Conservation (phyloP, 2,329 filamentous ascomycete species). For the Diaporthe humulicola region DNA sequence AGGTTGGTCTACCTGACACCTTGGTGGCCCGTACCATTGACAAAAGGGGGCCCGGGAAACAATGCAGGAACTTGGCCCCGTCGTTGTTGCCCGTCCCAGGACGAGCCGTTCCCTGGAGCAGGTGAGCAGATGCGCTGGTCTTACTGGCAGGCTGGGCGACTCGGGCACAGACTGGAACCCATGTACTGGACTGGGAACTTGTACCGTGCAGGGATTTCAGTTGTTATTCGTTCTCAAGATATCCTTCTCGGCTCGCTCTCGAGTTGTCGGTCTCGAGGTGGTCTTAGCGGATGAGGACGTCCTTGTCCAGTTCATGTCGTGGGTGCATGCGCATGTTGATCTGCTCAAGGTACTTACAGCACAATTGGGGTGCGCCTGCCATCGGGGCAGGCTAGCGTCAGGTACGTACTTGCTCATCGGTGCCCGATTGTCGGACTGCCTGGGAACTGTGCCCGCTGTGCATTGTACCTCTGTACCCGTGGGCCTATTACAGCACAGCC, state of each 20-base stretch:
- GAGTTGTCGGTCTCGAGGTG: not conserved
- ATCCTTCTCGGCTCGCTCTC: not conserved
- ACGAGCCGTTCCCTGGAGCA: not conserved
- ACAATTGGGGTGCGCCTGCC: not conserved
- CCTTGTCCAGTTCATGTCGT: no score
- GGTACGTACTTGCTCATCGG: constrained; percentile 12
- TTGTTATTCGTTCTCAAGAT: not conserved
- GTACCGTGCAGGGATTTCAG: not conserved
- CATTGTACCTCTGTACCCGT: constrained; percentile 8
- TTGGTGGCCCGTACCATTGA: constrained; percentile 12
- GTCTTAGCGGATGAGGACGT: not conserved
- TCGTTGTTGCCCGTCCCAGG: not conserved
- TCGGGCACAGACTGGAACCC: constrained; percentile 7
- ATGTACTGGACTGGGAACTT: no score
- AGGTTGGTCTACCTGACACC: constrained; percentile 11
- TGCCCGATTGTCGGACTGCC: constrained; percentile 16
- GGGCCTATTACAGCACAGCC: constrained; percentile 8
- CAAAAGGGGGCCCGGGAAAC: not conserved
- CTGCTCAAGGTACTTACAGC: no score
- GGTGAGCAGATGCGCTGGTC: constrained; percentile 21
- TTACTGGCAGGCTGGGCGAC: constrained; percentile 3
- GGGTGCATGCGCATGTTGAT: not conserved
- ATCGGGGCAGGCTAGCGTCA: not conserved
- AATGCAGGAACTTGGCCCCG: constrained; percentile 24
- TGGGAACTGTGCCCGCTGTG: not conserved